Evolutionary conservation across 306 rosid genomes (phyloP).

Genomic region (Dryas octopetala): DNA sequence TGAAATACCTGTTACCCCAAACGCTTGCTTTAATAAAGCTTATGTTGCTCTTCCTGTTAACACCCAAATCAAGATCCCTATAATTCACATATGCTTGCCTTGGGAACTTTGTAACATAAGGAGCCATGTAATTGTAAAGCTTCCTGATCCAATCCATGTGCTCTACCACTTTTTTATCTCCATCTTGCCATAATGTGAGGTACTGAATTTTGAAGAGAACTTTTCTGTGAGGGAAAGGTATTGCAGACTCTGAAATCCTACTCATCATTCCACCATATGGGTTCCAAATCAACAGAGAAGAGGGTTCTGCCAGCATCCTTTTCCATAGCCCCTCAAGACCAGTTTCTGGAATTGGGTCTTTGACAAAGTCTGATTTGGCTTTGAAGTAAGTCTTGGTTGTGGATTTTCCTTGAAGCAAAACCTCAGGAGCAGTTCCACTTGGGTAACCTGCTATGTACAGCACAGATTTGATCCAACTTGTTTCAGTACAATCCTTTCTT

Average conservation of each 20-base stretch:
- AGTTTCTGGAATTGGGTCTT: constrained; percentile 51
- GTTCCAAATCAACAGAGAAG: constrained; percentile 56
- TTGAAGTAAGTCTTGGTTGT: constrained; percentile 71
- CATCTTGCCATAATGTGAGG: constrained; percentile 44
- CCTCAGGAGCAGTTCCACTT: constrained; percentile 53
- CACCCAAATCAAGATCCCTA: constrained; percentile 75
- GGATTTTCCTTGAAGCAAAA: constrained; percentile 65
- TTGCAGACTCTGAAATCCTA: constrained; percentile 52
- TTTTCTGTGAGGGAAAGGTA: constrained; percentile 74
- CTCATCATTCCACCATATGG: constrained; percentile 83
- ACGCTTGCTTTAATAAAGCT: constrained; percentile 43
- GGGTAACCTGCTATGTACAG: constrained; percentile 68
- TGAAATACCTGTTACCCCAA: constrained; percentile 74
- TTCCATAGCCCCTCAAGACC: constrained; percentile 63
- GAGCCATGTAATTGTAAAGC: constrained; percentile 65
- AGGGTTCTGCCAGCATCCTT: constrained; percentile 53
- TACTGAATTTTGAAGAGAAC: constrained; percentile 69
- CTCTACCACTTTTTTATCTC: constrained; percentile 31
- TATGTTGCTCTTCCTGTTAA: constrained; percentile 50
- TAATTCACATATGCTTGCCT: constrained; percentile 78
- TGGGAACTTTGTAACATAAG: constrained; percentile 63
- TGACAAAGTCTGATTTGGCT: constrained; percentile 77
- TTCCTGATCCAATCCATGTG: constrained; percentile 73
- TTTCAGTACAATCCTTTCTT: constrained; percentile 52
- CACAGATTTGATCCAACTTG: constrained; percentile 72